Base-by-base conservation (phyloP, 192 early-diverging fungal genomes). In the Paraglomus brasilianum region DNA sequence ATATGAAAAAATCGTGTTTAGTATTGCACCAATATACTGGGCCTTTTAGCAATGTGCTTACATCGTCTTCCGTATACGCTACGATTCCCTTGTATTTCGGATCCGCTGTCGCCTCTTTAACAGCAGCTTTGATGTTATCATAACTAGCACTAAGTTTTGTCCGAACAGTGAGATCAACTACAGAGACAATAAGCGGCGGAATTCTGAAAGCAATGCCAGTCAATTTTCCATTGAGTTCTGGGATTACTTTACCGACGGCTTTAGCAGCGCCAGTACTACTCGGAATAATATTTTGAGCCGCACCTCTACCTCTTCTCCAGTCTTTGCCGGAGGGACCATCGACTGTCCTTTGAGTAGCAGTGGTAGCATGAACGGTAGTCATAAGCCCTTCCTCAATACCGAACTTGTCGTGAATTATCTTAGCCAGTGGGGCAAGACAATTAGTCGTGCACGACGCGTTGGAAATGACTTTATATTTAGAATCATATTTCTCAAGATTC, bases 361-460 rank as follows among this genome's bases (percentile, higher is more conserved):
- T 99, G 78, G 89, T 89, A 73, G 97, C 93, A 83, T 98, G 96
- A 77, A 94, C 92, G 63, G 97, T 99, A 80, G 93, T 97, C 97
- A 99, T 99, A 61, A 99, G 83, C 75, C 90, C 97, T 85, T 97
- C 95, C 57, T 88, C 80, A 76, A 99, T 94, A 64, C 94, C 95
- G 79, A 97, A 97, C 77, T 95, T 85, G 76, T 97, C 95, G 78
- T 98, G 74, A 77, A 98, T 86, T 66, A 97, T 91, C 87, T 97
- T 96, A 82, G 93, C 95, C 66, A 98, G 85, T 56, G 96, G 95
- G 24, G 96, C 96, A 64, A 98, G 81, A 83, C 96, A 97, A 90
- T 97, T 98, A 89, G 96, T 98, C 71, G 96, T 98, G 90, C 96
- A 98, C 36, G 96, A 98, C 64, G 96, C 96, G 82, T 98, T 98